These are phyloP conservation scores for Nelumbo lutea DNA, from an alignment of 164 flowering plant species.

Conservation along the genomic window DNA sequence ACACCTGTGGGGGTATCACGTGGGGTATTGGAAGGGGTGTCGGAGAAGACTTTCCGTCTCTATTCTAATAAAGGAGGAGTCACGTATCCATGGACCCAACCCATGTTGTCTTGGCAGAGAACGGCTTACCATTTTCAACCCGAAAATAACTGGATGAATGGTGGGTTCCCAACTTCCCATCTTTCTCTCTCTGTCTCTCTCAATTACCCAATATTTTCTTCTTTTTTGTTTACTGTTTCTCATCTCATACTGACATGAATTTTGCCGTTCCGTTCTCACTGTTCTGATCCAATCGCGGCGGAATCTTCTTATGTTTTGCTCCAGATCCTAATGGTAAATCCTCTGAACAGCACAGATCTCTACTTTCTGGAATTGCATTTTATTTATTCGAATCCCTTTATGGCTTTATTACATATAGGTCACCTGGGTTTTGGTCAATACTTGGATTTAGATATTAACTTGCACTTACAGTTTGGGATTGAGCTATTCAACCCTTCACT, in stretches of 20 bases:
- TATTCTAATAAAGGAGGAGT: constrained; percentile 1
- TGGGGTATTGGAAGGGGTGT: constrained; percentile 52
- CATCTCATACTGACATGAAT: not conserved
- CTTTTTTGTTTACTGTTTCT: not conserved
- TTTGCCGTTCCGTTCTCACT: not conserved
- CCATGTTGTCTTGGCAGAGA: constrained; percentile 55
- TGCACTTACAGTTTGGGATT: no score
- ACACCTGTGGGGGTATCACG: constrained; percentile 21
- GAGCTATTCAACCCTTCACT: no score
- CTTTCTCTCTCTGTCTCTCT: not conserved
- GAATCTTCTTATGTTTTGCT: constrained; percentile 13
- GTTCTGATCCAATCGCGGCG: not conserved
- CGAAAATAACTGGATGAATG: constrained; percentile 85
- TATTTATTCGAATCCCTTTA: not conserved
- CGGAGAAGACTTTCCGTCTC: constrained; percentile 39
- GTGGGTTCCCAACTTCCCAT: constrained; percentile 25
- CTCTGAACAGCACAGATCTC: not conserved
- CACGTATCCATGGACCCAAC: constrained; percentile 46
- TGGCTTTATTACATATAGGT: no score
- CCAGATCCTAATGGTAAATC: constrained; percentile 68
- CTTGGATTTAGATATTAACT: no score
- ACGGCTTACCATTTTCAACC: constrained; percentile 77
- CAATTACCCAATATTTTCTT: constrained; percentile 3
- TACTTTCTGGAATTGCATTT: not conserved
- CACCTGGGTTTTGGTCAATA: no score